Base-by-base conservation (phyloP, 495 filamentous ascomycete species). In the Oidiodendron maius region DNA sequence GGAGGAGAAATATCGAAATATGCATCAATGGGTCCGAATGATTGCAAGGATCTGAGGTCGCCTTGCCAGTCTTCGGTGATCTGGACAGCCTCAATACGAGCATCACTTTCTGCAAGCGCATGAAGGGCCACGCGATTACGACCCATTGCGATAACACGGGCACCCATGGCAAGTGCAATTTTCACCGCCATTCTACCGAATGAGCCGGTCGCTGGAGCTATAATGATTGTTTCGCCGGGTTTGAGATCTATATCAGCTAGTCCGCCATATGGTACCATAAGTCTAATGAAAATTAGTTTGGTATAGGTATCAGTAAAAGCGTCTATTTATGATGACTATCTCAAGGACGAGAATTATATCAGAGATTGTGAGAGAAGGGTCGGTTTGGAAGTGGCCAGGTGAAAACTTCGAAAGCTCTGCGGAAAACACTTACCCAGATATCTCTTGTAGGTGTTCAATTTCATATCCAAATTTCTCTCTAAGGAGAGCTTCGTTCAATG, bases 171-270 rank as follows among this genome's bases (percentile, higher is more conserved):
- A 0, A 73, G 55, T 0, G 76, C 75, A 10, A 74, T 58, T 3
- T 59, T 49, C 1, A 78, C 74, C 0, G 71, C 73, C 1, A 62
- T 68, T n/a, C 74, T 68, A 10, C 73, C 65, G 48, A 70, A 81
- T 4, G 49, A 50, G 0, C 76, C 75, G 0, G 75, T 80, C 4
- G 75, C 75, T 0, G 78, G 77, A 1, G 65, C 67, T 16, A 80
- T 61, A 51, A 81, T 67, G 10, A 81, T 60, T 0, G 66, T 68
- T 53, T 81, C 72, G 1, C 77, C 78, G 0, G 76, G 60, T 51
- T 71, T 63, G 3, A 84, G 44, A 18, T 66, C 61, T 13, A 77
- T 65, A 15, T 69, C 70, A 1, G 60, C 55, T 2, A 83, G 57
- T 0, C 80, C 80, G 16, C 74, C 80, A 48, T 68, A 76, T 0